Conservation (phyloP, 352 stramenopile species). For the Phytophthora tentaculata region DNA sequence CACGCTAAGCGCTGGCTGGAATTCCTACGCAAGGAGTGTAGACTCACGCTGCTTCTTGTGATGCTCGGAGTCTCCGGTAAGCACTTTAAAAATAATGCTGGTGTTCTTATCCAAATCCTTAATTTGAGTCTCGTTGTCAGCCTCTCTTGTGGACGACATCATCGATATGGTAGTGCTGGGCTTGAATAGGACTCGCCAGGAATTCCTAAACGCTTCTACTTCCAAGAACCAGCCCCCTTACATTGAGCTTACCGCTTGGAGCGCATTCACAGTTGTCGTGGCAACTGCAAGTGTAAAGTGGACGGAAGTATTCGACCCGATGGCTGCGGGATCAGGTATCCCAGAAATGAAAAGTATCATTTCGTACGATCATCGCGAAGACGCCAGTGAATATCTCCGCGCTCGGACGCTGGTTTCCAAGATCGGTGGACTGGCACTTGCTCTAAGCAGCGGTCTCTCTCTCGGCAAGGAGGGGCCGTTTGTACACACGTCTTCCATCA, state of each 20-base stretch:
- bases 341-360: conserved; percentile 86
- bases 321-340: conserved; percentile 69
- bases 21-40: conserved; percentile 60
- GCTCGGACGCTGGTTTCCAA: conserved; percentile 74
- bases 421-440: conserved; percentile 91
- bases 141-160: conserved; percentile 58
- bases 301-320: conserved; percentile 50
- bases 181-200: conserved; percentile 38
- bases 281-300: conserved; percentile 46
- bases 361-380: conserved; percentile 55
- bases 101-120: background rate
- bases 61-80: conserved; percentile 59
- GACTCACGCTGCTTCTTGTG: conserved; percentile 58
- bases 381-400: conserved; percentile 53
- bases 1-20: conserved; percentile 37
- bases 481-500: conserved; percentile 91
- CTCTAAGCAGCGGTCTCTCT: conserved; percentile 91
- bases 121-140: conserved; percentile 24
- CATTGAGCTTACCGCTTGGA: conserved; percentile 38
- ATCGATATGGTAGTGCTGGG: conserved; percentile 32
- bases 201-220: conserved; percentile 13
- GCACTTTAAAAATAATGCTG: background rate
- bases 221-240: conserved; percentile 10
- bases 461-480: conserved; percentile 98
- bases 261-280: conserved; percentile 42